phyloP scores from a whole-genome alignment of 495 filamentous ascomycete genomes.

The Penicillium simplicissimum region DNA sequence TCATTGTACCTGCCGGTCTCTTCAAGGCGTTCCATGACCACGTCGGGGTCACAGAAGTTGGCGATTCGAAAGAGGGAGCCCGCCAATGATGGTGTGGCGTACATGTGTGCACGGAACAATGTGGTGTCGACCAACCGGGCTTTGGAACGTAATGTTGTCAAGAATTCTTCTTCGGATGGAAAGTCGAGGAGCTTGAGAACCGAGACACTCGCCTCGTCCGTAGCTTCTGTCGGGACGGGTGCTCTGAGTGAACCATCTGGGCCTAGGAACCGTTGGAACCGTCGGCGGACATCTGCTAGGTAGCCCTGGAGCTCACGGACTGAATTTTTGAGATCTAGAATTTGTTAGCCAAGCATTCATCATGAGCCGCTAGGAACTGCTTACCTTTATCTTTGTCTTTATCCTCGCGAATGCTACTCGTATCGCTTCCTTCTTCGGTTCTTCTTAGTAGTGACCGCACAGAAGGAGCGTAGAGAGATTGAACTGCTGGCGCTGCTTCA shows the following conservation, averaged over 20 bases:
- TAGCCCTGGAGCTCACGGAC: conserved; percentile 81
- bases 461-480: conserved; percentile 50
- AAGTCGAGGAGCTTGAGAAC: conserved; percentile 50
- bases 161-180: conserved; percentile 57
- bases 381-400: conserved; percentile 18
- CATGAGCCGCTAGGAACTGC: too few species aligned
- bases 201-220: conserved; percentile 48
- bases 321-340: conserved; percentile 73
- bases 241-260: conserved; percentile 70
- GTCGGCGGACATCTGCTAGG: conserved; percentile 76
- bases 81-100: conserved; percentile 77
- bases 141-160: conserved; percentile 66
- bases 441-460: conserved; percentile 58
- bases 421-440: conserved; percentile 45
- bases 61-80: conserved; percentile 91
- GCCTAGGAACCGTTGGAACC: conserved; percentile 80
- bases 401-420: conserved; percentile 45
- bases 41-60: conserved; percentile 95
- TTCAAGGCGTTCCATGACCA: conserved; percentile 89
- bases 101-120: conserved; percentile 92
- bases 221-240: conserved; percentile 52
- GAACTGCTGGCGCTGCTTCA: conserved; percentile 19
- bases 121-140: conserved; percentile 89
- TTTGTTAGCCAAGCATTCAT: too few species aligned
- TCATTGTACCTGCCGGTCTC: conserved; percentile 89